phyloP scores from a whole-genome alignment of 352 stramenopile species.

The Pythium aquatile region DNA sequence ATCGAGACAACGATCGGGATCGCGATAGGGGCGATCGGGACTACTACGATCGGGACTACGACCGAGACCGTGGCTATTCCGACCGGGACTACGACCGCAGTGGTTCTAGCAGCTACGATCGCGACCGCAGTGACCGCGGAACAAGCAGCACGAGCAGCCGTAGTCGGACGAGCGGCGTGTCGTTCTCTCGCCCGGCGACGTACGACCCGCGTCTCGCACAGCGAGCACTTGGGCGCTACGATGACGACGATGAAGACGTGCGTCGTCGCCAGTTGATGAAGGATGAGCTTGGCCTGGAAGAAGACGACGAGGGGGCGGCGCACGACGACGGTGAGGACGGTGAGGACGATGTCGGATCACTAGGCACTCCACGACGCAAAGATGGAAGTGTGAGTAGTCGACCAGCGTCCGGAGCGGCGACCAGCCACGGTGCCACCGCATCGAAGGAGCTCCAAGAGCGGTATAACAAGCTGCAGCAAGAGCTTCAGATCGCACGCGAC shows the following conservation, averaged over 20 bases:
- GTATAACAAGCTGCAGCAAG: slow-evolving; percentile 57
- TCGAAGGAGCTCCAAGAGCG: slow-evolving; percentile 32
- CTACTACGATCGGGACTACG: slow-evolving; percentile 31
- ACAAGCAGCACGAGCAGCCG: background rate
- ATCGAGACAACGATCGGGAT: slow-evolving; percentile 35
- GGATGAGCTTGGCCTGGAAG: slow-evolving; percentile 76
- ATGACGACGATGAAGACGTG: slow-evolving; percentile 46
- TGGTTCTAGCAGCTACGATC: slow-evolving; percentile 25
- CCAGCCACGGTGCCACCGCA: slow-evolving; percentile 17
- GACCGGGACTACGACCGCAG: slow-evolving; percentile 20
- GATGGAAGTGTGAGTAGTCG: slow-evolving; percentile 11
- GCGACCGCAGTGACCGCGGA: slow-evolving; percentile 25
- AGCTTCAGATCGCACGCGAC: slow-evolving; percentile 56
- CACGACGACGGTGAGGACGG: slow-evolving; percentile 44
- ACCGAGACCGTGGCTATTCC: slow-evolving; percentile 24
- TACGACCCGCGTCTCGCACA: slow-evolving; percentile 79
- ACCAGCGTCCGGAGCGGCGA: slow-evolving; percentile 24
- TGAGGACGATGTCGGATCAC: slow-evolving; percentile 10
- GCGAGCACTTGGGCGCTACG: slow-evolving; percentile 40
- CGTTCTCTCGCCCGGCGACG: slow-evolving; percentile 79
- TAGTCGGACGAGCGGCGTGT: slow-evolving; percentile 29
- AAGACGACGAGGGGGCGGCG: slow-evolving; percentile 41
- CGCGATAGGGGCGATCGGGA: slow-evolving; percentile 32
- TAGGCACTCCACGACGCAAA: slow-evolving; percentile 16
- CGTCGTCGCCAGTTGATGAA: slow-evolving; percentile 66